A percentile compares a stretch with the other conserved stretches of the same genome.
These are phyloP conservation scores for Xylaria intraflava DNA, from an alignment of 495 filamentous ascomycete species.

Conservation along the genomic window DNA sequence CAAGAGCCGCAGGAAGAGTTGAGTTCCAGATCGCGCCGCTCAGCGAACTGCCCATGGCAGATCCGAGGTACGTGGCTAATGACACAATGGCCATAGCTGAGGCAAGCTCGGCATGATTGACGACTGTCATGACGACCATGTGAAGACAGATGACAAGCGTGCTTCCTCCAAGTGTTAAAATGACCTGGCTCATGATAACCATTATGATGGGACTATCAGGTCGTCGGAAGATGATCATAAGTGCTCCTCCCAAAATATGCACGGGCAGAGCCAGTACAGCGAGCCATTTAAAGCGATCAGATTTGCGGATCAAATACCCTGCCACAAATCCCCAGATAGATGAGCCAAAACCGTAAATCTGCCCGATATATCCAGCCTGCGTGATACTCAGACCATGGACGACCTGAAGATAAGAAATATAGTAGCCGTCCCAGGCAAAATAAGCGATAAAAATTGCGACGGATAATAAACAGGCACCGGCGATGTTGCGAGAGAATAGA, in stretches of 20 bases:
- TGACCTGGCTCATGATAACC: slow-evolving; percentile 60
- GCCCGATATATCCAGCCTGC: slow-evolving; percentile 55
- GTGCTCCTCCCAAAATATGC: slow-evolving; percentile 58
- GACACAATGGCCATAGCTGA: slow-evolving; percentile 46
- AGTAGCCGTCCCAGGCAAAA: slow-evolving; percentile 63
- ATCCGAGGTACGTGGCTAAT: slow-evolving; percentile 47
- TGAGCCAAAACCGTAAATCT: slow-evolving; percentile 65
- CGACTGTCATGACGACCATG: slow-evolving; percentile 49
- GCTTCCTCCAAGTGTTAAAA: slow-evolving; percentile 59
- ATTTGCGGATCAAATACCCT: slow-evolving; percentile 49
- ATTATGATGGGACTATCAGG: slow-evolving; percentile 49
- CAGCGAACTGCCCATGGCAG: slow-evolving; percentile 46
- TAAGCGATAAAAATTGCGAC: slow-evolving; percentile 54
- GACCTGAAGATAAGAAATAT: slow-evolving; percentile 64
- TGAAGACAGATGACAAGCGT: slow-evolving; percentile 51
- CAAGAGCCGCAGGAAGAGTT: slow-evolving; percentile 39
- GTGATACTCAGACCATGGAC: slow-evolving; percentile 54
- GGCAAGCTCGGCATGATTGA: slow-evolving; percentile 49
- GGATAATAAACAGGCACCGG: slow-evolving; percentile 55
- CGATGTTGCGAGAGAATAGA: slow-evolving; percentile 56
- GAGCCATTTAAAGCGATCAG: slow-evolving; percentile 54
- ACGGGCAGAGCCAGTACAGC: slow-evolving; percentile 58
- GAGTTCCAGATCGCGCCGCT: slow-evolving; percentile 53
- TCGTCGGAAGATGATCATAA: slow-evolving; percentile 70
- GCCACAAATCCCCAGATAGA: slow-evolving; percentile 55